A percentile compares a stretch with the other conserved stretches of the same genome.
These are phyloP conservation scores for Penicillium cosmopolitanum DNA, from an alignment of 495 filamentous ascomycete species.

Conservation along the genomic window DNA sequence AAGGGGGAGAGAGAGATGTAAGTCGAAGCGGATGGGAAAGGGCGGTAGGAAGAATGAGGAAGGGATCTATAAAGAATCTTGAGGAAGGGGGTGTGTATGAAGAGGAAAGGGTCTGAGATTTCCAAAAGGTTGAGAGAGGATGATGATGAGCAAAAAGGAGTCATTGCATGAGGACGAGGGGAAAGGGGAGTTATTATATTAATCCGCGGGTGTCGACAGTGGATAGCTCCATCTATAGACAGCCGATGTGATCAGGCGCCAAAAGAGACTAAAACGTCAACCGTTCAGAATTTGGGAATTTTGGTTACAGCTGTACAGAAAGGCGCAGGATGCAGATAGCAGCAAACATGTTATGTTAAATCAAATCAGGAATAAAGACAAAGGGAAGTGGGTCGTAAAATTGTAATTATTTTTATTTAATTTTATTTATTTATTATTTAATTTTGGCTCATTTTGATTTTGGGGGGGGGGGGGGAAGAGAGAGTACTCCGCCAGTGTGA, in stretches of 20 bases:
- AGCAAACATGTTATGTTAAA: constrained; percentile 37
- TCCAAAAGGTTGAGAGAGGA: constrained; percentile 6
- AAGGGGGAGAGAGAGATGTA: background rate
- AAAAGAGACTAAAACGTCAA: constrained; percentile 42
- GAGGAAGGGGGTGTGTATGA: background rate
- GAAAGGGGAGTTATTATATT: constrained; percentile 40
- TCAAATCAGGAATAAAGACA: constrained; percentile 33
- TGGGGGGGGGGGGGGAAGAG: background rate
- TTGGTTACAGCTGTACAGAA: constrained; percentile 50
- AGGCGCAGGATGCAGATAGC: constrained; percentile 42
- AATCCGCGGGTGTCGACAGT: constrained; percentile 37
- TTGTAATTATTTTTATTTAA: constrained; percentile 19
- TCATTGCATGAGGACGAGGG: constrained; percentile 30
- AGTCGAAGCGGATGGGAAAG: constrained; percentile 4
- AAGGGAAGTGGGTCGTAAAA: constrained; percentile 15
- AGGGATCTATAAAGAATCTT: constrained; percentile 39
- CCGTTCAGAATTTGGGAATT: constrained; percentile 42
- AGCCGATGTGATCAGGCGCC: constrained; percentile 44
- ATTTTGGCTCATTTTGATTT: background rate
- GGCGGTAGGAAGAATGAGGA: constrained; percentile 24
- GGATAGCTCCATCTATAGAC: constrained; percentile 41
- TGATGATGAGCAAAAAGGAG: constrained; percentile 23
- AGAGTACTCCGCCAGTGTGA: background rate
- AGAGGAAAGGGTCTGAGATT: constrained; percentile 7
- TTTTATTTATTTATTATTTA: constrained; percentile 17